A percentile compares a stretch with the other conserved stretches of the same genome.
phyloP scores from a whole-genome alignment of 305 asterid species.

The Fraxinus angustifolia region DNA sequence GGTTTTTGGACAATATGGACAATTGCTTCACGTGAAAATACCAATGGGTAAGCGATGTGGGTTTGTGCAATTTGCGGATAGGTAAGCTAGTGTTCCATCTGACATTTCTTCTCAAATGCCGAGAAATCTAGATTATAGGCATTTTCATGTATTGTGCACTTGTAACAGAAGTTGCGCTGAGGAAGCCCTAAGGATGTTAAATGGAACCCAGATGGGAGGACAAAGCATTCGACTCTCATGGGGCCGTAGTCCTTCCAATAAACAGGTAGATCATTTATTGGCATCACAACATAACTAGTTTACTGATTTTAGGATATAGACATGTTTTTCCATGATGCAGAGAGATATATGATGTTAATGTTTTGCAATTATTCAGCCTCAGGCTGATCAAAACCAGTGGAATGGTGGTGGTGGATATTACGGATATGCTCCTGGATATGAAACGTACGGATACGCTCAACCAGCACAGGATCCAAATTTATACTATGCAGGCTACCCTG shows the following conservation, averaged over 20 bases:
- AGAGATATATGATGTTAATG: background rate
- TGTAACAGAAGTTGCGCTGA: slow-evolving; percentile 76
- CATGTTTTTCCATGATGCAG: background rate
- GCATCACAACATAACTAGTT: background rate
- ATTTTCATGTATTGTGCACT: slow-evolving; percentile 10
- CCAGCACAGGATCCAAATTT: slow-evolving; percentile 54
- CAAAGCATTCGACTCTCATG: slow-evolving; percentile 89
- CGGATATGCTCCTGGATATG: slow-evolving; percentile 48
- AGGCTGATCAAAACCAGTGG: slow-evolving; percentile 56
- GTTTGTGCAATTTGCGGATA: slow-evolving; percentile 86
- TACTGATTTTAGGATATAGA: background rate
- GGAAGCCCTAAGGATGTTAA: slow-evolving; percentile 64
- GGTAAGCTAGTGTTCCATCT: slow-evolving; percentile 37
- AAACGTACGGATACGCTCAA: slow-evolving; percentile 47
- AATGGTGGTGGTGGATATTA: slow-evolving; percentile 43
- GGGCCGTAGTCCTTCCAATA: slow-evolving; percentile 89
- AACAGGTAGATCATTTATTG: slow-evolving; percentile 29
- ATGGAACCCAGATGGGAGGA: slow-evolving; percentile 78
- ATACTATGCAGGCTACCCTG: slow-evolving; percentile 56
- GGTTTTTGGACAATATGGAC: slow-evolving; percentile 71
- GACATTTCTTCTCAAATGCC: slow-evolving; percentile 11
- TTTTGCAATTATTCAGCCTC: slow-evolving; percentile 17
- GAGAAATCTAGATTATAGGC: background rate
- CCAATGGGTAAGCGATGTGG: slow-evolving; percentile 94
- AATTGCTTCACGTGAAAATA: slow-evolving; percentile 82